Conservation (phyloP, 371 early-diverging fungal species). For the Mucor sp. region DNA sequence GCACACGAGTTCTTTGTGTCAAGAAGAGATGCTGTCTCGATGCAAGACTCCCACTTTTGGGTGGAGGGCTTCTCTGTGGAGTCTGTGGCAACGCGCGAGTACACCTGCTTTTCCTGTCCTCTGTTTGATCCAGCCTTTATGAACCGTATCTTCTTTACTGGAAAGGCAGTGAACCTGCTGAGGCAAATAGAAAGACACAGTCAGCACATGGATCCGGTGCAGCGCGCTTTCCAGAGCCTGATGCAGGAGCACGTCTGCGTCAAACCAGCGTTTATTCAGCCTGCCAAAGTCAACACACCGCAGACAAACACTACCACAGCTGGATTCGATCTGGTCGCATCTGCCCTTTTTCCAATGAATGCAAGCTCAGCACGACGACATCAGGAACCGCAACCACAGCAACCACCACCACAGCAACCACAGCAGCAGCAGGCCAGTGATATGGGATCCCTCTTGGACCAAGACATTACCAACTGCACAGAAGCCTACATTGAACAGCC, state of each 20-base stretch:
- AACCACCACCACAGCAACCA: neutral
- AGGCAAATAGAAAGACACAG: slow-evolving; percentile 8
- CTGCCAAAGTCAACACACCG: neutral
- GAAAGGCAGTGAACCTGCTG: slow-evolving; percentile 35
- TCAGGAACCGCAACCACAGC: neutral
- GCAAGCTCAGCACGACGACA: neutral
- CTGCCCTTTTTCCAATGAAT: neutral
- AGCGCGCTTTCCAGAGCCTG: neutral
- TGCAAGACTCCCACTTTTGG: slow-evolving; percentile 26
- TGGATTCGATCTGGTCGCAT: slow-evolving; percentile 7
- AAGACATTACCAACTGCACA: slow-evolving; percentile 7
- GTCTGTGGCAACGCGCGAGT: neutral
- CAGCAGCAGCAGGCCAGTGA: neutral
- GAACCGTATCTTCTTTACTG: slow-evolving; percentile 32
- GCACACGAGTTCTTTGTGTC: slow-evolving; percentile 38
- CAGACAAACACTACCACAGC: neutral
- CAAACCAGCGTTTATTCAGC: slow-evolving; percentile 6
- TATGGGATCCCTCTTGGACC: slow-evolving; percentile 22
- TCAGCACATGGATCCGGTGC: neutral
- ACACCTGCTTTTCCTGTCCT: slow-evolving; percentile 23
- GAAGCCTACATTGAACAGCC: slow-evolving; percentile 23
- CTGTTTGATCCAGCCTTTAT: slow-evolving; percentile 26
- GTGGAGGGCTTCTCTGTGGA: slow-evolving; percentile 18
- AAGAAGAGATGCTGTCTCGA: slow-evolving; percentile 13
- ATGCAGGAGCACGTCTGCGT: neutral